Evolutionary conservation across 805 yeast species (phyloP).

Genomic region (Ogataea ramenticola): DNA sequence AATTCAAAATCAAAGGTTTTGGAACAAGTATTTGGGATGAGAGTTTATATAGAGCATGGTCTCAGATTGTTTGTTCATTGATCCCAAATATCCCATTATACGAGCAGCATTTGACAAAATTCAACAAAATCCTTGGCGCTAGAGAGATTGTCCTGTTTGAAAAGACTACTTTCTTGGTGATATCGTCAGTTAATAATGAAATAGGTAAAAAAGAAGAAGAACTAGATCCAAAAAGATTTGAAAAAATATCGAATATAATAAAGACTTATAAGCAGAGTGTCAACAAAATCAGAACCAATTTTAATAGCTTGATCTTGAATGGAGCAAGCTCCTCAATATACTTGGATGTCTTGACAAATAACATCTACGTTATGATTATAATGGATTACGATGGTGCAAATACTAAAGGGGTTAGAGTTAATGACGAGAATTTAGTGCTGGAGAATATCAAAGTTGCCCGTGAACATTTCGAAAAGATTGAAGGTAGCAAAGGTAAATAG

Average conservation of each 20-base stretch:
- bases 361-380: slow-evolving; percentile 31
- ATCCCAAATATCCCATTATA: slow-evolving; percentile 85
- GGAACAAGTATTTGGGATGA: slow-evolving; percentile 98
- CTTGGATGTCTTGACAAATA: slow-evolving; percentile 26
- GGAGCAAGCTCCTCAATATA: slow-evolving; percentile 34
- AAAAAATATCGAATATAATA: slow-evolving; percentile 87
- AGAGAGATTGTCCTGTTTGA: slow-evolving; percentile 90
- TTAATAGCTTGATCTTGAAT: slow-evolving; percentile 65
- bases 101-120: slow-evolving; percentile 65
- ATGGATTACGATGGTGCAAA: slow-evolving; percentile 21
- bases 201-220: slow-evolving; percentile 8
- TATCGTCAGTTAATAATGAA: slow-evolving; percentile 45
- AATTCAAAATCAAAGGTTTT: slow-evolving; percentile 70
- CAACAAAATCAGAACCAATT: slow-evolving; percentile 77
- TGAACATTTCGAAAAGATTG: slow-evolving; percentile 24
- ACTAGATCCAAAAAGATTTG: slow-evolving; percentile 83
- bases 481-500: slow-evolving; percentile 4
- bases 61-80: slow-evolving; percentile 87
- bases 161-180: slow-evolving; percentile 82
- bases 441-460: slow-evolving; percentile 29
- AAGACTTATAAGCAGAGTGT: slow-evolving; percentile 92
- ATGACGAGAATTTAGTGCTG: slow-evolving; percentile 26
- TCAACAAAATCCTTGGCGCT: slow-evolving; percentile 71
- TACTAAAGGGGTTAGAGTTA: slow-evolving; percentile 10
- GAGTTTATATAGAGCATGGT: slow-evolving; percentile 93